Conservation (phyloP, 345 rosid species). For the Balakata baccata region DNA sequence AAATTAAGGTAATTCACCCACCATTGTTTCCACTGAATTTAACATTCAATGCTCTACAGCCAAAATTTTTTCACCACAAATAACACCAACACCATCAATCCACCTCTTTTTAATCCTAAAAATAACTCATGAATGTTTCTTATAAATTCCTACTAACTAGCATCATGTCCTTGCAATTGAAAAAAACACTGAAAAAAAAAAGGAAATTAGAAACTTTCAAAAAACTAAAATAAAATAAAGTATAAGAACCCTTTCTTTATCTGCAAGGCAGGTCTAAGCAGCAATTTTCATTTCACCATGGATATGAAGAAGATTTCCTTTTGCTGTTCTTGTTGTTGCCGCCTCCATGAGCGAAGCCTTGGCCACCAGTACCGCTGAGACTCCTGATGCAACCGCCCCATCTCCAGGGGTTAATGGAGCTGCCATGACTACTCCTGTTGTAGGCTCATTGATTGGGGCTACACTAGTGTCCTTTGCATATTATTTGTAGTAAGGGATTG, state of each 20-base stretch:
- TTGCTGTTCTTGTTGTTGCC: conserved; percentile 47
- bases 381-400: conserved; percentile 38
- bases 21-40: too few species aligned
- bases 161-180: conserved; percentile 15
- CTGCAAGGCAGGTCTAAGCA: conserved; percentile 15
- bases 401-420: conserved; percentile 34
- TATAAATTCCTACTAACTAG: conserved; percentile 19
- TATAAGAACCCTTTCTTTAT: conserved; percentile 17
- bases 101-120: conserved; percentile 1
- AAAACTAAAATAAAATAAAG: conserved; percentile 7
- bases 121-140: conserved; percentile 16
- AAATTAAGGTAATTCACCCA: neutral
- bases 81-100: neutral
- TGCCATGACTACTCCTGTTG: conserved; percentile 42
- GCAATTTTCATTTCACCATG: conserved; percentile 38
- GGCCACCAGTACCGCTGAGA: conserved; percentile 44
- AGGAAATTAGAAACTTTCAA: neutral
- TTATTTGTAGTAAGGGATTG: conserved; percentile 43
- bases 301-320: conserved; percentile 66
- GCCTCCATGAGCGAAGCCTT: conserved; percentile 53
- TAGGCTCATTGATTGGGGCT: conserved; percentile 62
- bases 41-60: neutral
- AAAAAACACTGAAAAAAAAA: neutral
- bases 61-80: neutral
- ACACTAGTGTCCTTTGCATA: conserved; percentile 56